Evolutionary conservation across 768 basidiomycete genomes (phyloP).

Genomic region (Agaricus blazei): DNA sequence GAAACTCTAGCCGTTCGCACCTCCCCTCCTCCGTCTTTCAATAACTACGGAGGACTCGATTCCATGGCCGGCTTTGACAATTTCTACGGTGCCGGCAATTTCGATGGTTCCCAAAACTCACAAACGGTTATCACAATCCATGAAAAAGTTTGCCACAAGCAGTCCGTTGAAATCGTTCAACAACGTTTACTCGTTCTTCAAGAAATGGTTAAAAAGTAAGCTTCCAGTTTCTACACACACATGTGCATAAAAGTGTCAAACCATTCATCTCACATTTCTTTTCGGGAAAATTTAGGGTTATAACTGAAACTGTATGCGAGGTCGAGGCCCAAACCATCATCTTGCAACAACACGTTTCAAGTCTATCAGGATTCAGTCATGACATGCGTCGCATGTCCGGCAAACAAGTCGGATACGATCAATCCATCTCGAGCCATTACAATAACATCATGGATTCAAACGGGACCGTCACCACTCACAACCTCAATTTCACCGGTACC

Average conservation of each 20-base stretch:
- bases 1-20: background rate
- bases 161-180: constrained; percentile 36
- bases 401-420: constrained; percentile 34
- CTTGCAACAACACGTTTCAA: constrained; percentile 38
- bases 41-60: constrained; percentile 33
- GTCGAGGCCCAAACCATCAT: constrained; percentile 44
- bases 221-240: background rate
- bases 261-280: background rate
- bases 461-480: constrained; percentile 30
- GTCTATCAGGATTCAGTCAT: constrained; percentile 33
- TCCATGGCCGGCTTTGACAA: constrained; percentile 37
- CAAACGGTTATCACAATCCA: constrained; percentile 25
- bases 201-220: constrained; percentile 42
- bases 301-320: constrained; percentile 43
- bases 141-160: constrained; percentile 33
- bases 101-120: constrained; percentile 30
- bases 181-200: constrained; percentile 39
- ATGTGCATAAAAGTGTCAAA: background rate
- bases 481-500: constrained; percentile 35
- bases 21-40: constrained; percentile 20
- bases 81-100: constrained; percentile 42
- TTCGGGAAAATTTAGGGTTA: constrained; percentile 26
- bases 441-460: constrained; percentile 27
- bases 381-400: constrained; percentile 36
- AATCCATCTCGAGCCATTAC: constrained; percentile 29